phyloP scores from a whole-genome alignment of 2,329 filamentous ascomycete species.

The Xylaria multiplex region DNA sequence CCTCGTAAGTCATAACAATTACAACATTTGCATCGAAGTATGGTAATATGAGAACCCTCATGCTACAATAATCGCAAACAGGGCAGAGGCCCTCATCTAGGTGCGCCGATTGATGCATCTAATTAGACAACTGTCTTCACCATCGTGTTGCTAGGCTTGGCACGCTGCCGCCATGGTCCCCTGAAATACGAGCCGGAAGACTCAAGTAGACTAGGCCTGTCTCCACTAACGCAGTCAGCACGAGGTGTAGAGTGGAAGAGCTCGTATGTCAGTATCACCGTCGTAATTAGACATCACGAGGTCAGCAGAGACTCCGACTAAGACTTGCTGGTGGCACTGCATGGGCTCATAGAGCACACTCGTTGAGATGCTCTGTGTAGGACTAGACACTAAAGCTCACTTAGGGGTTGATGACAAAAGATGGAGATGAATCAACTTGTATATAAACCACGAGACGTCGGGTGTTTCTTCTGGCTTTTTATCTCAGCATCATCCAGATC shows the following conservation, averaged over 20 bases:
- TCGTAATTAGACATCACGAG: conserved; percentile 37
- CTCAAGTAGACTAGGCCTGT: conserved; percentile 3
- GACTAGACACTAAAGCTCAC: conserved; percentile 2
- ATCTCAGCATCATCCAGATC: conserved; percentile 32
- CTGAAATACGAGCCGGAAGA: conserved; percentile 33
- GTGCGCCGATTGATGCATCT: conserved; percentile 13
- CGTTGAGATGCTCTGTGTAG: background rate
- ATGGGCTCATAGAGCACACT: conserved; percentile 9
- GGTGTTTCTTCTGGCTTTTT: background rate
- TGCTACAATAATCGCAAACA: background rate
- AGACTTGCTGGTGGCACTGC: conserved; percentile 25
- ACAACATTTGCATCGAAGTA: background rate
- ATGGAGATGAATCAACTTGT: conserved; percentile 13
- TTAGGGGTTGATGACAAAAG: conserved; percentile 8
- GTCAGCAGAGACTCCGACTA: conserved; percentile 28
- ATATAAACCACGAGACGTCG: conserved; percentile 29
- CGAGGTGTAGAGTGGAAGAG: conserved; percentile 16
- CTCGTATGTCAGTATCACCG: conserved; percentile 35
- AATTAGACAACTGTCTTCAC: conserved; percentile 13
- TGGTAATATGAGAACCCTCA: background rate
- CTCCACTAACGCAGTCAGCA: conserved; percentile 32
- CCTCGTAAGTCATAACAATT: background rate
- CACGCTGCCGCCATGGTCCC: conserved; percentile 8
- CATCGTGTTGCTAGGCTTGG: conserved; percentile 28
- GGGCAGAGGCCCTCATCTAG: background rate